Percentiles rank a stretch among this genome's conserved stretches.
These are phyloP conservation scores for Climacium dendroides DNA, from an alignment of 225 moss, liverwort and hornwort species.

Conservation along the genomic window DNA sequence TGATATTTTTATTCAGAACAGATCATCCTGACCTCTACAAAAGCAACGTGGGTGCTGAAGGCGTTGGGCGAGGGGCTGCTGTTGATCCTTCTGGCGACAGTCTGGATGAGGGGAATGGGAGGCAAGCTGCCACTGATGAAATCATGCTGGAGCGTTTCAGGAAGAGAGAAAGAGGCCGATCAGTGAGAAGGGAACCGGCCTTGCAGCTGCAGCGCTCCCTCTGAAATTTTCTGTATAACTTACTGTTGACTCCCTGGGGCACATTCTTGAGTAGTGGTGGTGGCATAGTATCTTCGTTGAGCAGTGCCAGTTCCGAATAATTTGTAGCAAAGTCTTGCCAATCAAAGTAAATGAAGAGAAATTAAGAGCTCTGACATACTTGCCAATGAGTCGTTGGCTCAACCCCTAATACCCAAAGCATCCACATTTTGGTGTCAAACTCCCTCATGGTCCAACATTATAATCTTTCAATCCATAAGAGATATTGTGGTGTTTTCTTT, in stretches of 20 bases:
- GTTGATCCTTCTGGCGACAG: constrained; percentile 28
- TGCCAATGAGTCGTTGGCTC: neutral
- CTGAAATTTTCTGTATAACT: neutral
- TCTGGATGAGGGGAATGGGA: constrained; percentile 48
- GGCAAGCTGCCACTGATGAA: constrained; percentile 86
- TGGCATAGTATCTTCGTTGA: too few species aligned
- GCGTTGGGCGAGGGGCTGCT: constrained; percentile 19
- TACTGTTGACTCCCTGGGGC: neutral
- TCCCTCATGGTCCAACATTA: neutral
- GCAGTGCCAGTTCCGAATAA: neutral
- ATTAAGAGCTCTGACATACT: neutral
- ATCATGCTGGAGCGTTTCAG: constrained; percentile 92
- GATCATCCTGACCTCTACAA: constrained; percentile 87
- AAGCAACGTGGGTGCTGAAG: constrained; percentile 40
- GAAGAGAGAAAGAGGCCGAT: constrained; percentile 78
- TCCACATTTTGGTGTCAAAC: neutral
- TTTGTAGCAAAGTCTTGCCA: neutral
- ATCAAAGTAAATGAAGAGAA: neutral
- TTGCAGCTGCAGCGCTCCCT: neutral
- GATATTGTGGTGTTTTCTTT: neutral
- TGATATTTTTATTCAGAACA: neutral
- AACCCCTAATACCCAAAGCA: neutral
- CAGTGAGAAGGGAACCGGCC: constrained; percentile 49
- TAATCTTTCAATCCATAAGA: neutral
- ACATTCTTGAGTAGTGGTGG: neutral